These are phyloP conservation scores for Penicillium polonicum DNA, from an alignment of 2,329 filamentous ascomycete genomes.

Conservation along the genomic window DNA sequence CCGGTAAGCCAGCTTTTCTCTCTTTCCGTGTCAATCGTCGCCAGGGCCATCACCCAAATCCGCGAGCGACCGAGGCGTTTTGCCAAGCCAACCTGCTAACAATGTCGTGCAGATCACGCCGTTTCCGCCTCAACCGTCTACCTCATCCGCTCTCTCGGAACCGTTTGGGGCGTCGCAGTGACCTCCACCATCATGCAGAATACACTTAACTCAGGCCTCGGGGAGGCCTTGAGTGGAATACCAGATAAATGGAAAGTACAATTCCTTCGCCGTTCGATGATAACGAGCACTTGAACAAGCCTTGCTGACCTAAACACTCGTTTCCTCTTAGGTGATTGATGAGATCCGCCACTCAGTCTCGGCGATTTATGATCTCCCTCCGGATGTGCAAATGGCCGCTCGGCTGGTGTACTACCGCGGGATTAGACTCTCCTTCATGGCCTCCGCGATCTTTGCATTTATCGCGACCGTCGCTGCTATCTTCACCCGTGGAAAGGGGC, in stretches of 20 bases:
- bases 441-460: slow-evolving; percentile 53
- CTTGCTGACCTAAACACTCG: slow-evolving; percentile 27
- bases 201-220: slow-evolving; percentile 56
- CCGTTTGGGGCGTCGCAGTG: slow-evolving; percentile 64
- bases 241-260: slow-evolving; percentile 60
- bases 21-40: background rate
- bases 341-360: slow-evolving; percentile 62
- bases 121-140: slow-evolving; percentile 64
- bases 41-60: background rate
- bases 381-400: slow-evolving; percentile 57
- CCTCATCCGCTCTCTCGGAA: slow-evolving; percentile 62
- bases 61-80: background rate
- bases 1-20: slow-evolving; percentile 43
- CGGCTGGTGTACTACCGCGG: slow-evolving; percentile 61
- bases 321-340: slow-evolving; percentile 54
- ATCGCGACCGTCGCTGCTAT: slow-evolving; percentile 52
- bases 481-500: slow-evolving; percentile 45
- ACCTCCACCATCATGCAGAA: slow-evolving; percentile 64
- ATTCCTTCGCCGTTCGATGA: slow-evolving; percentile 18
- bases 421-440: slow-evolving; percentile 56
- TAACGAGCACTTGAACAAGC: slow-evolving; percentile 7
- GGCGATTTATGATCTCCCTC: slow-evolving; percentile 54
- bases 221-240: slow-evolving; percentile 54
- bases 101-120: slow-evolving; percentile 53
- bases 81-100: background rate